These are phyloP conservation scores for Posidonia oceanica DNA, from an alignment of 116 monocot species.

Conservation along the genomic window DNA sequence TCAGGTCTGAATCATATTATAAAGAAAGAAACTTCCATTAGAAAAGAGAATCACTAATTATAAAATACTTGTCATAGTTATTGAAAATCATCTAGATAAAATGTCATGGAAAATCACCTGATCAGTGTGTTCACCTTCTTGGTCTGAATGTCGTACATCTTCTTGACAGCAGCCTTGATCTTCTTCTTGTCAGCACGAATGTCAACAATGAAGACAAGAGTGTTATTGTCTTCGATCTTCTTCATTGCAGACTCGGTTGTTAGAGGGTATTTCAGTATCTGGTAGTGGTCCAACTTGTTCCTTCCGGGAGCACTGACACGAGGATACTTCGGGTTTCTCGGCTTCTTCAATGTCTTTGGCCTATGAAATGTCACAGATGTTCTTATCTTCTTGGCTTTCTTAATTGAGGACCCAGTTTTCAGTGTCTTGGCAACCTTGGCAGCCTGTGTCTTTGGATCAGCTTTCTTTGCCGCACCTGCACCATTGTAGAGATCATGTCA, in stretches of 20 bases:
- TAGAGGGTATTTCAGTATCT: slow-evolving; percentile 43
- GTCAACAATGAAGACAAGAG: slow-evolving; percentile 47
- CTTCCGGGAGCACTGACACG: slow-evolving; percentile 36
- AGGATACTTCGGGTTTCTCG: slow-evolving; percentile 38
- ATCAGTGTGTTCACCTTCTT: slow-evolving; percentile 51
- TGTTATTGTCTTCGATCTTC: slow-evolving; percentile 50
- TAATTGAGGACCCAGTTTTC: slow-evolving; percentile 29
- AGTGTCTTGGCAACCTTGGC: slow-evolving; percentile 42
- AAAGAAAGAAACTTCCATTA: neutral
- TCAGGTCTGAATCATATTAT: slow-evolving; percentile 17
- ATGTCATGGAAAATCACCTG: slow-evolving; percentile 6
- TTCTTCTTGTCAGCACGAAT: slow-evolving; percentile 50
- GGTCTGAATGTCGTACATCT: slow-evolving; percentile 48
- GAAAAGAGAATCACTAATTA: too few species aligned
- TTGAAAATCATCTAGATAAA: neutral
- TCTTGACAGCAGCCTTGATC: slow-evolving; percentile 49
- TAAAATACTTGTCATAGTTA: neutral
- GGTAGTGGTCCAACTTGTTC: slow-evolving; percentile 41
- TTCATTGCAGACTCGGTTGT: slow-evolving; percentile 52
- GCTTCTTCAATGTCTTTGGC: slow-evolving; percentile 38
- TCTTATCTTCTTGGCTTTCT: slow-evolving; percentile 36
- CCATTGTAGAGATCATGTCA: neutral
- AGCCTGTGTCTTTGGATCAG: slow-evolving; percentile 36
- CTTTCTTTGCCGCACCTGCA: slow-evolving; percentile 23
- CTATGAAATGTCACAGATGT: slow-evolving; percentile 46